Percentiles rank a stretch among this genome's conserved stretches.
These are phyloP conservation scores for Penicillium roqueforti DNA, from an alignment of 495 filamentous ascomycete species.

Conservation along the genomic window DNA sequence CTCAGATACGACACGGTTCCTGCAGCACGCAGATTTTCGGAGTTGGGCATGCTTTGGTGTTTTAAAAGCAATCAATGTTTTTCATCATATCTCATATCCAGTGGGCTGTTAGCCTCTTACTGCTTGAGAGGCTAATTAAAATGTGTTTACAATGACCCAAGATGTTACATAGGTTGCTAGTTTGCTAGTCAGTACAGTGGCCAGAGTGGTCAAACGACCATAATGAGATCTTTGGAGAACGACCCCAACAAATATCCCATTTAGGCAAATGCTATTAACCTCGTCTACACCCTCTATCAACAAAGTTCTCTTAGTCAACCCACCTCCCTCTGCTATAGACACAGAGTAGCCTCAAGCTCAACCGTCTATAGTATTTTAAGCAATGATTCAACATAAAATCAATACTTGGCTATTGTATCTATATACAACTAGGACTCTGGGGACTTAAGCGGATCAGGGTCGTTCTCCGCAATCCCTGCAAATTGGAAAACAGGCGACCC, in stretches of 20 bases:
- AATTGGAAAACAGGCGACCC: no score
- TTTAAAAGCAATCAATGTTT: constrained; percentile 34
- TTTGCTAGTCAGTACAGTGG: constrained; percentile 2
- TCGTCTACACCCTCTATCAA: neutral
- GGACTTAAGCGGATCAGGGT: no score
- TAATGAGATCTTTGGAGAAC: constrained; percentile 8
- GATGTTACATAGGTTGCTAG: constrained; percentile 11
- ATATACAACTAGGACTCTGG: no score
- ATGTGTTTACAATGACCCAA: constrained; percentile 7
- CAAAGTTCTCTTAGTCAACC: neutral
- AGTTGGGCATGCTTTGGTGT: constrained; percentile 32
- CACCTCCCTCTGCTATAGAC: neutral
- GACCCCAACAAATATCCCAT: constrained; percentile 1
- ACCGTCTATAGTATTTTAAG: no score
- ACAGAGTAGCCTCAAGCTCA: neutral
- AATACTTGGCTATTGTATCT: no score
- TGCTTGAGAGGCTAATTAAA: constrained; percentile 5
- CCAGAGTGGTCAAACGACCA: constrained; percentile 4
- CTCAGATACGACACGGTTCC: constrained; percentile 30
- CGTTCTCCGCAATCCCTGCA: no score
- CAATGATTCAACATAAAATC: no score
- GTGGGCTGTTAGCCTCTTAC: constrained; percentile 8
- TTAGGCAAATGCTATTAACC: neutral
- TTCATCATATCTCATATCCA: constrained; percentile 23
- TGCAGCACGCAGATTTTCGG: constrained; percentile 15